A percentile compares a stretch with the other conserved stretches of the same genome.
Evolutionary conservation across 1,284 basidiomycete species (phyloP).

Genomic region (Somion occarium): DNA sequence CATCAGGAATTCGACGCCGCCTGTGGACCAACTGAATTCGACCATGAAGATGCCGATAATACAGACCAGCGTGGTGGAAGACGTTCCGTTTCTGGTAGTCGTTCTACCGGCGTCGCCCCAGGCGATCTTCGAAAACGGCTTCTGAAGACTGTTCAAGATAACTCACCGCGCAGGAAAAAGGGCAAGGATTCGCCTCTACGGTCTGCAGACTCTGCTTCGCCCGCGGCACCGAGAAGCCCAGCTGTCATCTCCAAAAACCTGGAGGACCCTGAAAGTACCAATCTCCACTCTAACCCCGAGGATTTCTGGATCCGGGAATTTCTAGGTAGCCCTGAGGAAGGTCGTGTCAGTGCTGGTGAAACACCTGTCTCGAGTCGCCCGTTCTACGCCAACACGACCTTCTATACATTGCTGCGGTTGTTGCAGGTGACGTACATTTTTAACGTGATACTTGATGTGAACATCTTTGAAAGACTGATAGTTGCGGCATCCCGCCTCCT

Average conservation of each 20-base stretch:
- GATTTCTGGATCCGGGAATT: slow-evolving; percentile 54
- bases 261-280: not conserved
- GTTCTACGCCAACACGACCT: slow-evolving; percentile 92
- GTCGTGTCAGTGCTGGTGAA: slow-evolving; percentile 26
- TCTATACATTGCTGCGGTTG: slow-evolving; percentile 86
- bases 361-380: slow-evolving; percentile 38
- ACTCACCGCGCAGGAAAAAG: slow-evolving; percentile 26
- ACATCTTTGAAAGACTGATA: slow-evolving; percentile 10
- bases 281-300: slow-evolving; percentile 26
- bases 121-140: slow-evolving; percentile 77
- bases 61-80: slow-evolving; percentile 34
- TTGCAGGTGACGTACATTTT: slow-evolving; percentile 62
- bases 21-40: slow-evolving; percentile 51
- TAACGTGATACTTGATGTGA: slow-evolving; percentile 4
- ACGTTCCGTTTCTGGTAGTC: slow-evolving; percentile 38
- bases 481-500: not conserved
- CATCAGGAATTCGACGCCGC: slow-evolving; percentile 75
- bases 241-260: slow-evolving; percentile 4
- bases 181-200: slow-evolving; percentile 16
- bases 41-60: slow-evolving; percentile 35
- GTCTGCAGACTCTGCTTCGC: slow-evolving; percentile 22
- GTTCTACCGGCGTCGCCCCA: slow-evolving; percentile 48
- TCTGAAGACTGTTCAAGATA: slow-evolving; percentile 65
- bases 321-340: slow-evolving; percentile 26
- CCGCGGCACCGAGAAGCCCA: slow-evolving; percentile 16